Evolutionary conservation across 768 basidiomycete genomes (phyloP).

Genomic region (Flagelloscypha sp.): DNA sequence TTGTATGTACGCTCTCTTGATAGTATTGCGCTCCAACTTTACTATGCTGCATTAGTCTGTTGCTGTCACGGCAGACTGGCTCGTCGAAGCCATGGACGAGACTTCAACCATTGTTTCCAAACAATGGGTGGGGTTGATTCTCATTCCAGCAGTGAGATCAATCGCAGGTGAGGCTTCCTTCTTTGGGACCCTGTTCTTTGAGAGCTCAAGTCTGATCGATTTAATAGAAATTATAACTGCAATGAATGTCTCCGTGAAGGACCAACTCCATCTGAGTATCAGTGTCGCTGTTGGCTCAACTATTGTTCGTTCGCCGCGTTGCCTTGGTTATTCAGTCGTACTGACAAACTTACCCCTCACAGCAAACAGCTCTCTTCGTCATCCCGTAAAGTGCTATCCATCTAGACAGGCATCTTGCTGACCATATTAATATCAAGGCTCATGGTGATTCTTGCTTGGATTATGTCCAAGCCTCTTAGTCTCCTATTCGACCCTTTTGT

Average conservation of each 20-base stretch:
- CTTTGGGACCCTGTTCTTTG: slow-evolving; percentile 1
- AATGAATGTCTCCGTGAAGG: slow-evolving; percentile 80
- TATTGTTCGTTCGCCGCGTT: slow-evolving; percentile 53
- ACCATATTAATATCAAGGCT: slow-evolving; percentile 31
- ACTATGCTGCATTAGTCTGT: slow-evolving; percentile 29
- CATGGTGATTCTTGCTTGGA: slow-evolving; percentile 73
- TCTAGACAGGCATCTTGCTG: not conserved
- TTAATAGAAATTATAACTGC: slow-evolving; percentile 77
- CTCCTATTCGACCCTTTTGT: slow-evolving; percentile 88
- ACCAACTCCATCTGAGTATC: slow-evolving; percentile 74
- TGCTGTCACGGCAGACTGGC: slow-evolving; percentile 56
- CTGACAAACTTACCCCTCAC: too few species aligned
- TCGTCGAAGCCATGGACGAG: slow-evolving; percentile 81
- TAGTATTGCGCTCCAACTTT: too few species aligned
- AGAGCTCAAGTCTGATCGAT: slow-evolving; percentile 1
- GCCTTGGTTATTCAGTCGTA: too few species aligned
- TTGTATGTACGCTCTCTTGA: slow-evolving; percentile 33
- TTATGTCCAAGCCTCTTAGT: slow-evolving; percentile 68
- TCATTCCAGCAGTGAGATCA: slow-evolving; percentile 79
- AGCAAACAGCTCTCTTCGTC: slow-evolving; percentile 83
- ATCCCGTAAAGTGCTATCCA: slow-evolving; percentile 46
- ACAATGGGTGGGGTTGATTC: slow-evolving; percentile 83
- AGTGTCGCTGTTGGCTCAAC: slow-evolving; percentile 79
- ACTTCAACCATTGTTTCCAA: slow-evolving; percentile 65
- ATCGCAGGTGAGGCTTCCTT: slow-evolving; percentile 48